Base-by-base conservation (phyloP, 2,329 filamentous ascomycete genomes). In the Colletotrichum viniferum region DNA sequence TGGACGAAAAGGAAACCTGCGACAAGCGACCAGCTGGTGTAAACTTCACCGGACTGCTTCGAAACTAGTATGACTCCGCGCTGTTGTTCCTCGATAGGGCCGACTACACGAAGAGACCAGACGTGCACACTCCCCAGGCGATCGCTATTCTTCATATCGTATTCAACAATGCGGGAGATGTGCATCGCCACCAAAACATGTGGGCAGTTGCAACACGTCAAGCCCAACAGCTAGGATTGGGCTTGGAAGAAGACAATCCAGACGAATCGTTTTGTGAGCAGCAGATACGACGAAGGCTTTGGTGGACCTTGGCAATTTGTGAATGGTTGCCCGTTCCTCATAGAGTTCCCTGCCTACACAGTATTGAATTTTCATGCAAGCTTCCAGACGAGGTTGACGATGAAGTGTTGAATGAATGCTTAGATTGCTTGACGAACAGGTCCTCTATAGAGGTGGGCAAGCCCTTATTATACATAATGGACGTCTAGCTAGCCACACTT, bases 401-500 rank as follows among this genome's bases (percentile, higher is more conserved):
- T 34, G 58, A n/a, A n/a, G n/a, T n/a, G n/a, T 34, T 34, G 13
- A 34, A 14, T 34, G 12, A 34, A 14, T 14, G 32, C 13, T 34
- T 34, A 6, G 4, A 34, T 34, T 34, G 2, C 32, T 34, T 34
- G 2, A 34, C 13, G 0, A 14, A 34, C 13, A 14, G 32, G 32
- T 34, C 32, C 32, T 34, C 13, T 14, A 34, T 34, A 7, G 32
- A 34, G 32, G 32, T 34, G 6, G 32, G 32, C 13, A 14, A 34
- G 13, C 32, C 32, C 32, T 13, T 34, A 34, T 34, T 34, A 34
- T 34, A 34, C 2, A 34, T 34, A 7, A 34, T 34, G 1, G 5
- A 34, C 1, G 32, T 0, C 2, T 34, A 0, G 2, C 1, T 6
- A 34, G 13, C 32, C 7, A 34, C 13, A 34, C 13, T 7, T 5